phyloP scores from a whole-genome alignment of 441 rosid species.

The Adansonia rubrostipa region DNA sequence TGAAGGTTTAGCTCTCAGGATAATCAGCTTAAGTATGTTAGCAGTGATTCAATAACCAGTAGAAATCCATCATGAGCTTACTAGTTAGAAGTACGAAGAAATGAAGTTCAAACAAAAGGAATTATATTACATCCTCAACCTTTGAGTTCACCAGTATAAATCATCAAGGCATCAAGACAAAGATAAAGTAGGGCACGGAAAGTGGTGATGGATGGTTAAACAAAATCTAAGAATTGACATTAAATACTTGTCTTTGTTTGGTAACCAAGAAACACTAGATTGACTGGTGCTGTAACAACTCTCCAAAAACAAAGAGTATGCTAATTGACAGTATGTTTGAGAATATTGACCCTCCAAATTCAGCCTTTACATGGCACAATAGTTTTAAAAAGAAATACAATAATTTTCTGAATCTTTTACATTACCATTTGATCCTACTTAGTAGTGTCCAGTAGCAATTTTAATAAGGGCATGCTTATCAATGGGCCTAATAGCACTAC shows the following conservation, averaged over 20 bases:
- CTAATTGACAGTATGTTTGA: neutral
- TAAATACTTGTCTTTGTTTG: neutral
- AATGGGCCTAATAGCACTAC: slow-evolving; percentile 13
- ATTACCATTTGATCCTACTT: slow-evolving; percentile 11
- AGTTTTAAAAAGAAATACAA: neutral
- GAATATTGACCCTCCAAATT: slow-evolving; percentile 1
- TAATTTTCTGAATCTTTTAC: neutral
- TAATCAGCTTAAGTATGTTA: slow-evolving; percentile 4
- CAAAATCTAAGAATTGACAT: neutral
- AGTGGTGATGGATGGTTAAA: neutral
- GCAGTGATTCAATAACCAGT: slow-evolving; percentile 16
- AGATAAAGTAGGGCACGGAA: neutral
- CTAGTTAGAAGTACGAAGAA: neutral
- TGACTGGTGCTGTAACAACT: neutral
- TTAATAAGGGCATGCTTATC: neutral
- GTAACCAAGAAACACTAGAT: slow-evolving; percentile 17
- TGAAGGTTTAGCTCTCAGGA: neutral
- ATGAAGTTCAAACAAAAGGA: neutral
- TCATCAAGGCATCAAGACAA: slow-evolving; percentile 2
- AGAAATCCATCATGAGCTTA: neutral
- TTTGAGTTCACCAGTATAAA: neutral
- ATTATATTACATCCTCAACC: neutral
- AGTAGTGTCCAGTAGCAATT: slow-evolving; percentile 8
- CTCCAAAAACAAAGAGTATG: neutral
- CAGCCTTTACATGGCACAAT: neutral